Percentiles rank a stretch among this genome's conserved stretches.
phyloP scores from a whole-genome alignment of 176 grass and related monocot genomes.

The Chloris gayana region DNA sequence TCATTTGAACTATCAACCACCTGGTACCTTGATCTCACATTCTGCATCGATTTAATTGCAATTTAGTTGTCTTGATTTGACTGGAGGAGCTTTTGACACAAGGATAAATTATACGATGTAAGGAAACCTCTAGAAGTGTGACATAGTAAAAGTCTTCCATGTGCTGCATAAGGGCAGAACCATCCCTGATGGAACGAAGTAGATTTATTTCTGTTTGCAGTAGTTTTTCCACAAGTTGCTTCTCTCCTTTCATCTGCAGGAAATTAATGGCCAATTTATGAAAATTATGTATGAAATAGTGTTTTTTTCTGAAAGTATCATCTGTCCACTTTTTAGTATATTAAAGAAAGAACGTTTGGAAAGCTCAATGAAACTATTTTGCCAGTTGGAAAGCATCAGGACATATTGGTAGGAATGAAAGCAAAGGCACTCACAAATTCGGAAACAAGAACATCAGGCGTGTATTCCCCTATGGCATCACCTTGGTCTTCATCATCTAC shows the following conservation, averaged over 20 bases:
- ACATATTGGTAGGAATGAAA: not conserved
- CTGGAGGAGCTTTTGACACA: constrained; percentile 20
- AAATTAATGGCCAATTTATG: constrained; percentile 34
- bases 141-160: constrained; percentile 99
- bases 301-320: not conserved
- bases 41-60: constrained; percentile 55
- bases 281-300: constrained; percentile 9
- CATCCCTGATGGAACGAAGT: constrained; percentile 85
- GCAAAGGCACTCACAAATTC: constrained; percentile 79
- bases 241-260: constrained; percentile 94
- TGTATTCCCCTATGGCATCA: constrained; percentile 85
- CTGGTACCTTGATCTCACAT: constrained; percentile 67
- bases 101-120: constrained; percentile 9
- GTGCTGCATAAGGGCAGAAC: constrained; percentile 97
- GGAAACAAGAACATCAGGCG: constrained; percentile 80
- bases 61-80: constrained; percentile 19
- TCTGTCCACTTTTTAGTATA: not conserved
- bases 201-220: constrained; percentile 96
- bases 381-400: not conserved
- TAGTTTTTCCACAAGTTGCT: constrained; percentile 86
- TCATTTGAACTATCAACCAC: constrained; percentile 37
- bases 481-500: constrained; percentile 66
- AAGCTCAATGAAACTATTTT: not conserved
- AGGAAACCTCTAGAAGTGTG: constrained; percentile 87
- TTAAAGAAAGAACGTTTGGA: not conserved